phyloP scores from a whole-genome alignment of 1,284 basidiomycete species.

The Cystobasidium slooffiae region DNA sequence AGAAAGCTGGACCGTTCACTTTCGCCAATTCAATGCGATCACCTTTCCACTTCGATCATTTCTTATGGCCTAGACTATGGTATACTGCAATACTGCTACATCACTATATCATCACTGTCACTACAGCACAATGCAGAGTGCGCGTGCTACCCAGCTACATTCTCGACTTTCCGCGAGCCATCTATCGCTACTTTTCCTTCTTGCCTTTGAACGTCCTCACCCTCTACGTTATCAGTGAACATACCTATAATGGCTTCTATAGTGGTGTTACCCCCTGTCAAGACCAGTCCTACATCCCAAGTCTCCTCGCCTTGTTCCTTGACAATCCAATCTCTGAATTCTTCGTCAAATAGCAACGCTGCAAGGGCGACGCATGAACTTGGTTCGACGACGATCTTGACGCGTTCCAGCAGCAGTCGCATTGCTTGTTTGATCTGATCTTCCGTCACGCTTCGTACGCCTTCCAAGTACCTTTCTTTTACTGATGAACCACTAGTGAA shows the following conservation, averaged over 20 bases:
- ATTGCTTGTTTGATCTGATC: conserved; percentile 45
- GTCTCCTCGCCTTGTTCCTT: conserved; percentile 23
- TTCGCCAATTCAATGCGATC: background rate
- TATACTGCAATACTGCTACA: background rate
- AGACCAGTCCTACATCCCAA: conserved; percentile 38
- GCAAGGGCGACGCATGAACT: conserved; percentile 44
- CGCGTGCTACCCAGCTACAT: conserved; percentile 35
- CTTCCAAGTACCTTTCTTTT: conserved; percentile 39
- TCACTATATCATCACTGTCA: background rate
- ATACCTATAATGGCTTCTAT: conserved; percentile 41
- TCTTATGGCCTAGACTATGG: background rate
- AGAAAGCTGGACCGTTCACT: background rate
- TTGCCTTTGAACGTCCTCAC: conserved; percentile 9
- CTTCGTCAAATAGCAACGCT: conserved; percentile 30
- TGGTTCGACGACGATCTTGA: conserved; percentile 46
- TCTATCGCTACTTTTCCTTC: conserved; percentile 35
- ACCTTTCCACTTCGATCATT: background rate
- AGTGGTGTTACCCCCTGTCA: conserved; percentile 39
- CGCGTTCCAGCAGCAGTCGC: conserved; percentile 41
- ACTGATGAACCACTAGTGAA: conserved; percentile 27
- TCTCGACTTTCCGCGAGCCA: conserved; percentile 26
- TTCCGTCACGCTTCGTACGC: conserved; percentile 43
- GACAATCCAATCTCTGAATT: conserved; percentile 37
- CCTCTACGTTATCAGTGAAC: conserved; percentile 8
- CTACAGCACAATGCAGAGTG: too few species aligned